Base-by-base conservation (phyloP, 257 asterid genomes). In the Sherardia arvensis region DNA sequence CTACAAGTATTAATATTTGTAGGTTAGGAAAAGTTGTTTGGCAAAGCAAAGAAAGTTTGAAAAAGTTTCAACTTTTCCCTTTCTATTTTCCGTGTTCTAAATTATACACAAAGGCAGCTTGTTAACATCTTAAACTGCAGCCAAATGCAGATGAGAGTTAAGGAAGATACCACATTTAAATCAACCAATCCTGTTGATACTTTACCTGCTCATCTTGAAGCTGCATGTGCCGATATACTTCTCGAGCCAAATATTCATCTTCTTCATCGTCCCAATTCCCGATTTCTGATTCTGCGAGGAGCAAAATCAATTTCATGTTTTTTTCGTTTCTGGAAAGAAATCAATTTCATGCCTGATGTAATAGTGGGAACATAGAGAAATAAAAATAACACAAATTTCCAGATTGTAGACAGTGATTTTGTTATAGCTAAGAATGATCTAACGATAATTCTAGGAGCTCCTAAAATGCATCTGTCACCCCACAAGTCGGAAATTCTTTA, bases 241-340 rank as follows among this genome's bases (percentile, higher is more conserved):
- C 71, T 67, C 76, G 83, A 70, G 99, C 84, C 79, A 93, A 77
- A 77, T 85, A 87, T 55, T 90, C 92, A 53, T 93, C 96, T 84
- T 92, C 95, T 76, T 85, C 97, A 69, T 93, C 95, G 69, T 90
- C 97, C 95, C 95, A 90, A 62, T 81, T 73, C 60, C 36, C 38
- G 69, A 65, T 62, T 63, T 72, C 83, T 33, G 78, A 65, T 61
- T 78, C 95, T 85, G 88, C 79, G 65, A 75, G 59, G 64, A 70
- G 68, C 64, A 72, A 70, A 56, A 72, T 64, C 65, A 75, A 68
- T 75, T 72, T 43, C 48, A 73, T 67, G 80, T n/a, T n/a, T n/a
- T n/a, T n/a, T n/a, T n/a, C n/a, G n/a, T n/a, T n/a, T n/a, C n/a
- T n/a, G n/a, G n/a, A n/a, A n/a, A n/a, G n/a, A 70, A 56, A 72